Evolutionary conservation across 1,284 basidiomycete genomes (phyloP), one percentile per base, ranked within the genome.

Genomic region (Meira miltonrushii): DNA sequence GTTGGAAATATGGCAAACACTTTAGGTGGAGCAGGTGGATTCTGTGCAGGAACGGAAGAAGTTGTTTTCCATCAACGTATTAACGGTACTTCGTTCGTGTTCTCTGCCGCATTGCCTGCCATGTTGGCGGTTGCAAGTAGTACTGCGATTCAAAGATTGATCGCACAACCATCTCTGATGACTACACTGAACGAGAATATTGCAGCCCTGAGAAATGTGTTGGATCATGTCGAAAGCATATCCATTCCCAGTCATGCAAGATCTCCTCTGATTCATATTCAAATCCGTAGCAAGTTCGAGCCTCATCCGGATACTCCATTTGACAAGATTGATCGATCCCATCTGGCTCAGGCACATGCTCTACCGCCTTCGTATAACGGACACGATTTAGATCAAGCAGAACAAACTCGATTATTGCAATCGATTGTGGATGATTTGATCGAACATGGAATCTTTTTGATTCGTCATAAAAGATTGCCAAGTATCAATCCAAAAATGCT

Each of bases 61-160:
- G 89, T 96, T 43, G 86, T 91, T 28, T 85, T 89, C 63, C 95
- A 98, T 78, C 78, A 95, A 85, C 92, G 93, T 50, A 97, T 97
- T 84, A 99, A 98, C 79, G 92, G 91, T 21, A 87, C 91, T 2
- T 87, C 92, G 0, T 94, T 92, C 72, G 92, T 99, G 60, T 99
- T 92, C 82, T 96, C 94, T 1, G 95, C 95, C 9, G 87, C 94
- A 1, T 86, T 95, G 80, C 95, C 95, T 0, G 86, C 92, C 1
- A 83, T 95, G 55, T 85, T 97, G 52, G 88, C 91, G 13, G 91
- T 91, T 62, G 87, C 88, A 62, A 89, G 87, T 0, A 91, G 89
- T 0, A 87, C 90, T 69, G 89, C 87, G 9, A 89, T 97, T 74
- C 84, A 89, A 25, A 21, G 25, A n/a, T 43, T 56, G 13, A 47